phyloP scores from a whole-genome alignment of 2,329 filamentous ascomycete genomes.

The Xylariaceae sp. region DNA sequence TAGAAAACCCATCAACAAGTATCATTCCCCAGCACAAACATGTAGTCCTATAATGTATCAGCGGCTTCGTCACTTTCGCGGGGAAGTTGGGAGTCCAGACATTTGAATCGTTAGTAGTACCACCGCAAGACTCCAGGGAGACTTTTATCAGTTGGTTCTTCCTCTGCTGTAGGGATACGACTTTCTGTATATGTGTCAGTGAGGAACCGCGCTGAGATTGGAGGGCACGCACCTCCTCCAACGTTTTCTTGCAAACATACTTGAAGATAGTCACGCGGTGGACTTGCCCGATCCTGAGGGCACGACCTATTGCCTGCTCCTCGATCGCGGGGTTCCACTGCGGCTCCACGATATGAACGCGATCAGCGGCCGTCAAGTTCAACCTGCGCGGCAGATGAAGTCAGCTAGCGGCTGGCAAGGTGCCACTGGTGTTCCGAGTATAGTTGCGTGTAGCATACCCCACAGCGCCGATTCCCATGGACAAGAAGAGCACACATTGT shows the following conservation, averaged over 20 bases:
- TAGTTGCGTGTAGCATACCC: slow-evolving; percentile 16
- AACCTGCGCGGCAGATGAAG: slow-evolving; percentile 10
- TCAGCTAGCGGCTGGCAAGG: too few species aligned
- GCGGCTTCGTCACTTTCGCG: background rate
- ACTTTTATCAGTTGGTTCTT: background rate
- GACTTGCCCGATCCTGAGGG: slow-evolving; percentile 23
- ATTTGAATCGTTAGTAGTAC: background rate
- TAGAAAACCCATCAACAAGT: too few species aligned
- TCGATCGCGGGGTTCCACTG: slow-evolving; percentile 29
- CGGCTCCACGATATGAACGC: slow-evolving; percentile 26
- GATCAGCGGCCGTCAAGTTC: slow-evolving; percentile 21
- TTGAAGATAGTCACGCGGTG: slow-evolving; percentile 4
- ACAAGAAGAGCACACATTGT: slow-evolving; percentile 23
- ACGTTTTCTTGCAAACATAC: slow-evolving; percentile 5
- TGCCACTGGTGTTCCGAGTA: too few species aligned
- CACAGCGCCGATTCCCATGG: slow-evolving; percentile 23
- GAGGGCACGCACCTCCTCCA: slow-evolving; percentile 7
- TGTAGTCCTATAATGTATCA: background rate
- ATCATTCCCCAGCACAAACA: background rate
- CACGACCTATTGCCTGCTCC: slow-evolving; percentile 25
- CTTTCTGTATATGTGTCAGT: background rate
- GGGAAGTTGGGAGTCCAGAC: background rate
- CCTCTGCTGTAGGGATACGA: background rate
- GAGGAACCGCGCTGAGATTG: background rate
- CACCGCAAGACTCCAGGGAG: background rate